Base-by-base conservation (phyloP, 768 basidiomycete genomes). In the Tricholoma sp. region DNA sequence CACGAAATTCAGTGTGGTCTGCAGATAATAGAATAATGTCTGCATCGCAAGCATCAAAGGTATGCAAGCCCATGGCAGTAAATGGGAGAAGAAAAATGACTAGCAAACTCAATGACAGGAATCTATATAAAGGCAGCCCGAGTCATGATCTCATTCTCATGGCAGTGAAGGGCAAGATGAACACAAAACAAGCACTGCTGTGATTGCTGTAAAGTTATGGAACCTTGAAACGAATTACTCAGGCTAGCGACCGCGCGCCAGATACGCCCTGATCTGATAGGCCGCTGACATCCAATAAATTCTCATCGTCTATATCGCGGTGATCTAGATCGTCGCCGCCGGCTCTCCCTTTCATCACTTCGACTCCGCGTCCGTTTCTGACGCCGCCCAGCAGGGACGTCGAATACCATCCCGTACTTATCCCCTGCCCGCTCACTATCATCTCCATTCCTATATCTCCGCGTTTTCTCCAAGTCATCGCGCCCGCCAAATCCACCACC, bases 391-490 rank as follows among this genome's bases (percentile, higher is more conserved):
- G 68, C 69, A 32, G 78, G 74, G n/a, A 86, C 77, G 58, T 95
- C 92, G 68, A 95, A 94, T 20, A 94, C 89, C 88, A 94, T 85
- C 18, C 82, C 84, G 65, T 94, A 92, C 15, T 72, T 75, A 36
- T 70, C 68, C 17, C 68, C 61, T n/a, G 60, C 58, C 28, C 67
- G 65, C 12, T 50, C 17, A 20, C 42, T 8, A 18, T 66, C 65
- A 8, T 70, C 69, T 32, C 77, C 76, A 31, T 76, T 76, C 52
- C 92, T 70, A 63, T 94, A 94, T 53, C 79, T 78, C 51, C 82
- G 76, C 1, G 90, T 90, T 57, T 76, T 74, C 64, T 90, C 90
- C 12, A 94, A 74, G 63, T 93, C 86, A 20, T 86, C 81, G 33
- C 90, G 78, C 28, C 91, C 91, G 0, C 73, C 91, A 62, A 86